Evolutionary conservation across 805 yeast genomes (phyloP).

Genomic region (Groenewaldozyma salmanticensis): DNA sequence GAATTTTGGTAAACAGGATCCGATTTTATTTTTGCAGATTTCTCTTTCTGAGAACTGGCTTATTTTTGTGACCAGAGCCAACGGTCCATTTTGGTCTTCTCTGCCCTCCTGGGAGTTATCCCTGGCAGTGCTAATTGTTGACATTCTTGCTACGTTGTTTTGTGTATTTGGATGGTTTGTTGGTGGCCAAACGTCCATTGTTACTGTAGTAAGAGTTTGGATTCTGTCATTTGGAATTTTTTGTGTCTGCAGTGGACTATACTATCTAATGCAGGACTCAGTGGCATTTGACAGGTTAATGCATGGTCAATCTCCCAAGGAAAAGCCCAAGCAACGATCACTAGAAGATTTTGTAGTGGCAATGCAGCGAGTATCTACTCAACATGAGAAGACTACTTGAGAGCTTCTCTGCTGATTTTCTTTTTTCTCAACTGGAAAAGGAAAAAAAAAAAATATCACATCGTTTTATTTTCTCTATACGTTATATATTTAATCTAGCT

Average conservation of each 20-base stretch:
- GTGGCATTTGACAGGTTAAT: conserved; percentile 43
- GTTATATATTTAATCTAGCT: no score
- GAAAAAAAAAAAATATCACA: no score
- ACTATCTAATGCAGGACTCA: conserved; percentile 74
- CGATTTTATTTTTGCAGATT: conserved; percentile 88
- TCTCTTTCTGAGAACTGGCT: conserved; percentile 96
- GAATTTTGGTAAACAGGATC: conserved; percentile 90
- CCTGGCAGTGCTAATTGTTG: conserved; percentile 88
- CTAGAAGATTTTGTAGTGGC: conserved; percentile 52
- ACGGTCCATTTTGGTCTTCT: conserved; percentile 98
- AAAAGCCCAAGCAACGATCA: conserved; percentile 37
- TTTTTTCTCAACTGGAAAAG: no score
- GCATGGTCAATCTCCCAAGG: conserved; percentile 40
- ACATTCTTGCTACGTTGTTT: conserved; percentile 86
- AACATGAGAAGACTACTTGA: conserved; percentile 49
- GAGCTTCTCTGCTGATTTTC: no score
- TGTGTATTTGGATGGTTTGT: conserved; percentile 96
- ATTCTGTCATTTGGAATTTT: conserved; percentile 93
- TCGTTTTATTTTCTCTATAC: no score
- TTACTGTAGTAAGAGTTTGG: conserved; percentile 90
- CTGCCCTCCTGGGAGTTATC: conserved; percentile 93
- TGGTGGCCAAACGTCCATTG: conserved; percentile 94
- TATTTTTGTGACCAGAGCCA: conserved; percentile 93
- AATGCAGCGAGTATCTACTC: conserved; percentile 58
- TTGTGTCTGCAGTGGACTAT: conserved; percentile 94